Base-by-base conservation (phyloP, 2,329 filamentous ascomycete species). In the Sporothrix variecibatus region DNA sequence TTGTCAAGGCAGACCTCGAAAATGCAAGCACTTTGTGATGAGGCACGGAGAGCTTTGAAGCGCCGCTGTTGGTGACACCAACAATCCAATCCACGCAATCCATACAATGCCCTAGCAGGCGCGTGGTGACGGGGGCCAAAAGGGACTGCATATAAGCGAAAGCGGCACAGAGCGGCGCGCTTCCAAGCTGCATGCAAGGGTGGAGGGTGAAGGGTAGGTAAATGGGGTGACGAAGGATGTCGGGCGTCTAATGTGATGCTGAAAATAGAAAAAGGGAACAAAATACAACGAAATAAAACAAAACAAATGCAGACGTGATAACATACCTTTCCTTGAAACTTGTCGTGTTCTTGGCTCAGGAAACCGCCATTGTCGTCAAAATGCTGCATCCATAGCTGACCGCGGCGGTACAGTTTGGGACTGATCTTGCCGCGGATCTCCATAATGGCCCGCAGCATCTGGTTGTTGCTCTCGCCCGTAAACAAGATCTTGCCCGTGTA, bases 401-500 rank as follows among this genome's bases (percentile, higher is more conserved):
- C 94, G 71, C 93, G 92, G 78, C 94, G 94, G 79, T 97, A 91
- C 76, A 98, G 87, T 82, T 98, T 98, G 65, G 93, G 90, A 40
- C 94, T 95, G 76, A 98, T 91, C 82, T 95, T 97, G 79, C 96
- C 96, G 67, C 97, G 91, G 78, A 95, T 94, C 81, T 99, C 95
- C 91, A 98, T 97, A 78, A 99, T 97, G 26, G 93, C 92, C 76
- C 94, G 93, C 75, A 99, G 89, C 96, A 99, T 99, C 84, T 97
- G 94, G 81, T 99, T 99, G 85, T 99, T 99, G 84, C 94, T 96
- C 77, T 93, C 90, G 75, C 96, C 96, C 0, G 94, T 94, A 82
- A 99, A 99, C 43, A 99, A 87, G 74, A 99, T 98, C 82, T 98
- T 97, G 80, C 96, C 96, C 0, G 96, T 98, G 85, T 97, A 98